A percentile compares a stretch with the other conserved stretches of the same genome.
Conservation (phyloP, 2,329 filamentous ascomycete genomes). For the Ramularia endophylla region DNA sequence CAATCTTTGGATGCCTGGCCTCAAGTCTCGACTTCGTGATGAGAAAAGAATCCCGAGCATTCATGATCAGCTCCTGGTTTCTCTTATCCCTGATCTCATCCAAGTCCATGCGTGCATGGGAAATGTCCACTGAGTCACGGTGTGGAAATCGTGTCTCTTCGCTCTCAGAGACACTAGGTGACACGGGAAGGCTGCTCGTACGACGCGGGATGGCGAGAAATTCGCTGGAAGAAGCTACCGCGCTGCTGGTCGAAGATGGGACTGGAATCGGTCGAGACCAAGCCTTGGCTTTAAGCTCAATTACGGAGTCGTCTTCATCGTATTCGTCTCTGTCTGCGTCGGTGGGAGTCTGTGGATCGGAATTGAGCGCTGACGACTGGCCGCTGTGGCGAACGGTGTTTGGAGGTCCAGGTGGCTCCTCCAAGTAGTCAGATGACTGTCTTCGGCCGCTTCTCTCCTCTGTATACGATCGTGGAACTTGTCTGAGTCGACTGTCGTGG, state of each 20-base stretch:
- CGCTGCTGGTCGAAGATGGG: background rate
- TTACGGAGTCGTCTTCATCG: constrained; percentile 7
- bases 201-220: constrained; percentile 5
- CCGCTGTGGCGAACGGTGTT: constrained; percentile 20
- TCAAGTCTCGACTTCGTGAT: constrained; percentile 24
- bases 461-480: constrained; percentile 12
- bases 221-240: constrained; percentile 1
- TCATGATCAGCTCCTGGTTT: constrained; percentile 18
- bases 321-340: constrained; percentile 6
- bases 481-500: constrained; percentile 7
- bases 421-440: constrained; percentile 4
- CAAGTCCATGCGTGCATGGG: constrained; percentile 15
- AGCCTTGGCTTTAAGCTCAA: background rate
- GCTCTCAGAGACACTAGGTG: constrained; percentile 11
- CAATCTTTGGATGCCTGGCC: constrained; percentile 12
- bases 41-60: constrained; percentile 24
- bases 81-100: constrained; percentile 15
- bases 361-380: constrained; percentile 17
- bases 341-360: constrained; percentile 14
- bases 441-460: constrained; percentile 2
- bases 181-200: constrained; percentile 15
- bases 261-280: background rate
- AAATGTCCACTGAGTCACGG: constrained; percentile 28
- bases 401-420: constrained; percentile 20
- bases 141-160: constrained; percentile 23